phyloP scores from a whole-genome alignment of 768 basidiomycete species.

The Mycena haematopus region DNA sequence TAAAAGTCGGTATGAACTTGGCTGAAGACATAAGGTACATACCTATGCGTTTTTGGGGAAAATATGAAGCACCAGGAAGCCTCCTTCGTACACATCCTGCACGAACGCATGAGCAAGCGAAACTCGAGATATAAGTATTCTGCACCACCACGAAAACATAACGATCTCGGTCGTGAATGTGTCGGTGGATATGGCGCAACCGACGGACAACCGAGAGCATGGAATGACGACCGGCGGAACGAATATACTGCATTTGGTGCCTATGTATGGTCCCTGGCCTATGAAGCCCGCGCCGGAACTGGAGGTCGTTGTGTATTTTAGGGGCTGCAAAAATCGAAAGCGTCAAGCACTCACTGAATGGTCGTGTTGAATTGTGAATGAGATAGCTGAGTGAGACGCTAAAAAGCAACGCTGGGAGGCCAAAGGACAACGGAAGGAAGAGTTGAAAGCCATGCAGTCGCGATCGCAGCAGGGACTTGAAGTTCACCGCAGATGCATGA shows the following conservation, averaged over 20 bases:
- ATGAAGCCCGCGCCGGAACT: background rate
- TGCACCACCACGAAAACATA: background rate
- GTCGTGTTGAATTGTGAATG: background rate
- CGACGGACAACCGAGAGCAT: background rate
- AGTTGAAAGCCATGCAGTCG: background rate
- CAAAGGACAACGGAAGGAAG: background rate
- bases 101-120: background rate
- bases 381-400: background rate
- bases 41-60: background rate
- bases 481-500: background rate
- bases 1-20: background rate
- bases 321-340: background rate
- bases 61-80: background rate
- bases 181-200: background rate
- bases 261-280: too few species aligned
- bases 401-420: background rate
- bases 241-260: background rate
- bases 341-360: background rate
- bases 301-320: background rate
- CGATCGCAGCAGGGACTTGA: background rate
- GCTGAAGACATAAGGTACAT: background rate
- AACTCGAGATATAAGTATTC: background rate
- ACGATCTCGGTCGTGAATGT: background rate
- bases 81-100: background rate
- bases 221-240: background rate